phyloP scores from a whole-genome alignment of 345 rosid genomes.

The Streptanthus diversifolius region DNA sequence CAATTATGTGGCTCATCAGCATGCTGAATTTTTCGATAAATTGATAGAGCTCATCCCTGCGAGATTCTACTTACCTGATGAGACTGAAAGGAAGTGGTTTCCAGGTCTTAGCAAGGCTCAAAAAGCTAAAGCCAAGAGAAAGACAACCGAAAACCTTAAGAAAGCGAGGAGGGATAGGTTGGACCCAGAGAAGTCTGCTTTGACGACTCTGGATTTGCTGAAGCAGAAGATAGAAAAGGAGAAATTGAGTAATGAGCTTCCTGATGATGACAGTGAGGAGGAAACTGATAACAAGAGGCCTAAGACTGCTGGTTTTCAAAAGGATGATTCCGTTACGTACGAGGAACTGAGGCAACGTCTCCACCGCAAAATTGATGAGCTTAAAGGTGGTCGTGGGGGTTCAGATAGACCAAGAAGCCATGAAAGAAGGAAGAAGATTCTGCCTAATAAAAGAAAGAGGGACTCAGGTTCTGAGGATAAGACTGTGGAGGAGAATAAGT shows the following conservation, averaged over 20 bases:
- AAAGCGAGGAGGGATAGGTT: slow-evolving; percentile 75
- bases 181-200: slow-evolving; percentile 59
- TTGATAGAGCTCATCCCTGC: slow-evolving; percentile 80
- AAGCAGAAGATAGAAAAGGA: slow-evolving; percentile 69
- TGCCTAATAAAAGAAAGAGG: slow-evolving; percentile 61
- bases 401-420: slow-evolving; percentile 23
- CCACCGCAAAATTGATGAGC: slow-evolving; percentile 62
- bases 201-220: slow-evolving; percentile 62
- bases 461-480: slow-evolving; percentile 42
- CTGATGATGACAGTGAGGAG: slow-evolving; percentile 35
- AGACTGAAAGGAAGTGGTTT: slow-evolving; percentile 68
- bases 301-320: slow-evolving; percentile 18
- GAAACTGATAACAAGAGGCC: slow-evolving; percentile 45
- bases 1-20: slow-evolving; percentile 47
- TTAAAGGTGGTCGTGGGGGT: slow-evolving; percentile 53
- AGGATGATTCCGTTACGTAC: slow-evolving; percentile 47
- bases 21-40: slow-evolving; percentile 63
- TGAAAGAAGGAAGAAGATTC: slow-evolving; percentile 28
- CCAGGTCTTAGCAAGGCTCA: slow-evolving; percentile 74
- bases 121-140: slow-evolving; percentile 63
- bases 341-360: slow-evolving; percentile 80
- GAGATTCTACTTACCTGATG: slow-evolving; percentile 82
- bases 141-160: slow-evolving; percentile 61
- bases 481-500: slow-evolving; percentile 23
- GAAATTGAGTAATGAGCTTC: slow-evolving; percentile 16